Evolutionary conservation across 306 rosid species (phyloP).

Genomic region (Rosa lucieae): DNA sequence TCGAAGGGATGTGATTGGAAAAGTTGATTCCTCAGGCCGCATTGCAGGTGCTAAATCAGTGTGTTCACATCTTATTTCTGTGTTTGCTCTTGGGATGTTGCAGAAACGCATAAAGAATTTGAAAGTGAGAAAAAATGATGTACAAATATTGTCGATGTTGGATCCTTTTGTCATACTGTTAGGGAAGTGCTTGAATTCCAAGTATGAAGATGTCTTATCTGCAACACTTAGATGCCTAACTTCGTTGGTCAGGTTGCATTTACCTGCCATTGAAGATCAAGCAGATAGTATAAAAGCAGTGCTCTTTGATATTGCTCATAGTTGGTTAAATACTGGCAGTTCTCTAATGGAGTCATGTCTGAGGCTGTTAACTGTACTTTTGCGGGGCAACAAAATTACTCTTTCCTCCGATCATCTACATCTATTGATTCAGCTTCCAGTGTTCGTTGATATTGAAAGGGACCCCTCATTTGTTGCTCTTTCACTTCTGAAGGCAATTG

Average conservation of each 20-base stretch:
- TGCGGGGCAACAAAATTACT: constrained; percentile 64
- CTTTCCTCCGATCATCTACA: constrained; percentile 71
- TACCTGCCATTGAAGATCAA: constrained; percentile 70
- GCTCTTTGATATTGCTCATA: constrained; percentile 66
- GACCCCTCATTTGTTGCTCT: constrained; percentile 74
- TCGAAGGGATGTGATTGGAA: constrained; percentile 25
- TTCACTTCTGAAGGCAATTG: constrained; percentile 78
- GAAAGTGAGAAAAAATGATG: constrained; percentile 48
- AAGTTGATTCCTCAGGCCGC: constrained; percentile 41
- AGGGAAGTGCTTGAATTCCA: constrained; percentile 60
- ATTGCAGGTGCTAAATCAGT: constrained; percentile 49
- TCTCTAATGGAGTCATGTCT: constrained; percentile 81
- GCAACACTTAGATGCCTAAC: constrained; percentile 76
- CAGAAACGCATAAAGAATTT: constrained; percentile 61
- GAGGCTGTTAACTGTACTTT: constrained; percentile 66
- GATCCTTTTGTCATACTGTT: constrained; percentile 78
- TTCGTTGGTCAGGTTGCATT: constrained; percentile 62
- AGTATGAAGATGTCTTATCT: constrained; percentile 86
- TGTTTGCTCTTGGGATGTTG: constrained; percentile 78
- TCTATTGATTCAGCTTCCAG: constrained; percentile 67
- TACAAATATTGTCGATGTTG: constrained; percentile 47
- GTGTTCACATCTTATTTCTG: constrained; percentile 72
- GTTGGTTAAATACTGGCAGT: constrained; percentile 56
- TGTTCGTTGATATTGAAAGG: constrained; percentile 74
- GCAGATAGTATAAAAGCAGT: constrained; percentile 69